Evolutionary conservation across 1,284 basidiomycete genomes (phyloP), one percentile per base, ranked within the genome.

Genomic region (Somion occarium): DNA sequence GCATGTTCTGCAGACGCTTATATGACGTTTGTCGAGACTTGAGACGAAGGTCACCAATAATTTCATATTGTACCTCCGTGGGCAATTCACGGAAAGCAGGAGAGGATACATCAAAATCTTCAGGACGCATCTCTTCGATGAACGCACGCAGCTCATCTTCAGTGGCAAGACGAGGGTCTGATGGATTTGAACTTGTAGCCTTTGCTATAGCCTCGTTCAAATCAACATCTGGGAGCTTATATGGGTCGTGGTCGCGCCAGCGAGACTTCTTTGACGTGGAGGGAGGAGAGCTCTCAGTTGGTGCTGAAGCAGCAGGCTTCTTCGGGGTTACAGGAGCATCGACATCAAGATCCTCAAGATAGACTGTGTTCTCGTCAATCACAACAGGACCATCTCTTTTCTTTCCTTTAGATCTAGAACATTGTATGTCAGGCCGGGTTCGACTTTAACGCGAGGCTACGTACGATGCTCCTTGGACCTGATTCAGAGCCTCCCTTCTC

Each of bases 51-150:
- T 99, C 97, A 52, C 96, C 96, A 25, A 99, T 88, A 58, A 99
- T 94, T 73, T 99, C 97, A 69, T 99, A 99, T 65, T 99, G 94
- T 20, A 97, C 84, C 68, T 98, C 95, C 0, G 92, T 93, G 0
- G 97, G 94, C 9, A 99, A 79, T 55, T 93, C 91, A 23, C 86
- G 85, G 64, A 99, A 99, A n/a, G 86, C 89, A 5, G 89, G 78
- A 1, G 91, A 92, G 15, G 83, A 78, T 50, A 94, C 78, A 63
- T 98, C 94, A 60, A 98, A 89, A 63, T 97, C 93, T 59, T 93
- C 92, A 0, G 93, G 93, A 2, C 85, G 82, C 80, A 97, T 91
- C 44, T 94, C 88, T 49, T 96, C 91, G 57, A 98, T 94, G 69
- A 98, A 98, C 3, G 80, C 72, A 20, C 85, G 85, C 9, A 97